These are phyloP conservation scores for Eucalyptus pumila DNA, from an alignment of 345 rosid genomes.

Conservation along the genomic window DNA sequence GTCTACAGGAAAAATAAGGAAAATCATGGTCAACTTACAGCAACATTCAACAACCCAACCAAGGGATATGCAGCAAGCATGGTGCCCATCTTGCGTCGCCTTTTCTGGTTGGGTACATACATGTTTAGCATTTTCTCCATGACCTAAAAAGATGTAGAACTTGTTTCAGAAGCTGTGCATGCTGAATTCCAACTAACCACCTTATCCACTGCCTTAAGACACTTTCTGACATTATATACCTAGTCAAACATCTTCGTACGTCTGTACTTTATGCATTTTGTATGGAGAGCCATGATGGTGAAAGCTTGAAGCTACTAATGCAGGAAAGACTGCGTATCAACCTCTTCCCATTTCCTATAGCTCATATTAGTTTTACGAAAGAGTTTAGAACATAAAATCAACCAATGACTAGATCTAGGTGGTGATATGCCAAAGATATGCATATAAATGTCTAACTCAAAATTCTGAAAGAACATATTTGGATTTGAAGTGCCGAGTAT, in stretches of 20 bases:
- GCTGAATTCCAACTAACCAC: background rate
- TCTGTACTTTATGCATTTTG: background rate
- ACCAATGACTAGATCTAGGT: background rate
- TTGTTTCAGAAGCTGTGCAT: background rate
- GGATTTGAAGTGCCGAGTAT: background rate
- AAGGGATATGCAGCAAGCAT: constrained; percentile 33
- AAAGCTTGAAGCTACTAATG: background rate
- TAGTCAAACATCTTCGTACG: background rate
- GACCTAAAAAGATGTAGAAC: background rate
- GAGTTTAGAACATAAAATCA: background rate
- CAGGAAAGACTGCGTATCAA: background rate
- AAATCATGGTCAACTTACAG: constrained; percentile 47
- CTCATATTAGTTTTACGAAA: background rate
- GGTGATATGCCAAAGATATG: background rate
- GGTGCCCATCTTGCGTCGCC: constrained; percentile 7
- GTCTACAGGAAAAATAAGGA: background rate
- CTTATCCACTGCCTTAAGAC: background rate
- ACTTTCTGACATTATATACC: background rate
- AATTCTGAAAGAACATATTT: background rate
- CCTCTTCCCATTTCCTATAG: background rate
- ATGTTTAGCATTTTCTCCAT: background rate
- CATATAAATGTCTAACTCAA: background rate
- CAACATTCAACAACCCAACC: constrained; percentile 64
- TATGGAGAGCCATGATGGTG: background rate
- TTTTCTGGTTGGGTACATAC: background rate